Percentiles rank a stretch among this genome's conserved stretches.
Conservation (phyloP, 75 land plant genomes). For the Selaginella tamariscina region DNA sequence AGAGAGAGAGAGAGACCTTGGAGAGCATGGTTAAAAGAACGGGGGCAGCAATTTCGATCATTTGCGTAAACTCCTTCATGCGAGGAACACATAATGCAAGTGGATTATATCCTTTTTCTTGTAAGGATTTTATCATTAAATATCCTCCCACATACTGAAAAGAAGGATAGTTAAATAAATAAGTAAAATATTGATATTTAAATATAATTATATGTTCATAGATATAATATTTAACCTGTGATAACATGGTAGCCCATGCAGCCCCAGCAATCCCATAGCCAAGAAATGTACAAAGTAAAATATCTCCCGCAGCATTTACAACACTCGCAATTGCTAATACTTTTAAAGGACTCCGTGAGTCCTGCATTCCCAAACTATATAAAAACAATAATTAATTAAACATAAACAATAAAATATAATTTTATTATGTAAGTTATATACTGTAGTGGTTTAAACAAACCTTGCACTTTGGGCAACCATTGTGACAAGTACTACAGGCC, state of each 20-base stretch:
- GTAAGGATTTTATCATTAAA: constrained; percentile 58
- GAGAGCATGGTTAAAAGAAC: constrained; percentile 69
- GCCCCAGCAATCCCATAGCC: constrained; percentile 93
- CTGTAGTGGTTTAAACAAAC: constrained; percentile 20
- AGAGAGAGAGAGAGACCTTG: constrained; percentile 40
- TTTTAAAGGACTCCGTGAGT: constrained; percentile 85
- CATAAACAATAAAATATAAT: constrained; percentile 4
- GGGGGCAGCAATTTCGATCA: constrained; percentile 66
- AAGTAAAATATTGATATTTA: not conserved
- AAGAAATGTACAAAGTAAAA: constrained; percentile 47
- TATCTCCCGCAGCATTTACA: constrained; percentile 60
- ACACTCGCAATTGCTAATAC: constrained; percentile 64
- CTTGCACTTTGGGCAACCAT: constrained; percentile 97
- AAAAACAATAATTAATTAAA: not conserved
- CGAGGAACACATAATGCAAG: constrained; percentile 49
- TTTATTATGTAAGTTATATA: not conserved
- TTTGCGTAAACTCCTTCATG: constrained; percentile 40
- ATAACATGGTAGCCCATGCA: constrained; percentile 93
- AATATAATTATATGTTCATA: not conserved
- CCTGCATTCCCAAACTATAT: constrained; percentile 88
- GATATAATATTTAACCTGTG: constrained; percentile 42
- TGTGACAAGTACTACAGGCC: constrained; percentile 89
- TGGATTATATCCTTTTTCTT: constrained; percentile 54
- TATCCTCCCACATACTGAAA: constrained; percentile 61
- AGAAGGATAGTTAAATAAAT: not conserved